Evolutionary conservation across 2,329 filamentous ascomycete genomes (phyloP), one percentile per base, ranked within the genome.

Genomic region (Sarocladiaceae sp.): DNA sequence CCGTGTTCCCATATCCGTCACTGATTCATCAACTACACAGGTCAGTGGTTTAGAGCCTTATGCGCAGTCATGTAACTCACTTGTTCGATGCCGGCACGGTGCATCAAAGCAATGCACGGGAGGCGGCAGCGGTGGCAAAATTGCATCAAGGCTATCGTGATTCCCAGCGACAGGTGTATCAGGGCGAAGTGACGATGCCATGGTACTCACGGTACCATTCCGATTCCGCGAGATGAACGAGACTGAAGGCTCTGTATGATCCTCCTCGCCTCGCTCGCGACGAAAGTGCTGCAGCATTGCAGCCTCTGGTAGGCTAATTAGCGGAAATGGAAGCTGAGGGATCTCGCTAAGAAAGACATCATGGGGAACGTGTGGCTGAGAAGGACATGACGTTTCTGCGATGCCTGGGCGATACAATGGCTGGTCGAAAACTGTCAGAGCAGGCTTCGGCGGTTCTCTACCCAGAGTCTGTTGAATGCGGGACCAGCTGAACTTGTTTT

Each of bases 231-330:
- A 51, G 3, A 53, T 55, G 46, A 64, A 64, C 0, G 54, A 56
- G 1, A 49, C 47, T 2, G 50, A 54, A 3, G 51, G 46, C 26
- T 63, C 57, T 1, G 60, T 65, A 37, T 66, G 62, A 27, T 66
- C 64, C 44, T 65, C 63, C 37, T 66, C 60, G 6, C 63, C 63
- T 12, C 59, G 47, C 15, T 59, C 54, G 32, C 60, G 48, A 16
- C 62, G 58, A 19, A 57, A 52, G 6, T 55, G 54, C 35, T 66
- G 64, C 15, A 61, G 21, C 47, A 55, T 55, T 2, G 63, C 62
- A 12, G 64, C 64, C 27, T 66, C 63, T 1, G 59, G 57, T 13
- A 67, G 51, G 43, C 63, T 64, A 37, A 67, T 60, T 11, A 67
- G 54, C 9, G 58, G 56, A 27, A 67, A 66, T 1, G 57, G 62